Evolutionary conservation across 768 basidiomycete species (phyloP), one percentile per base, ranked within the genome.

Genomic region (Solioccasus polychromus): DNA sequence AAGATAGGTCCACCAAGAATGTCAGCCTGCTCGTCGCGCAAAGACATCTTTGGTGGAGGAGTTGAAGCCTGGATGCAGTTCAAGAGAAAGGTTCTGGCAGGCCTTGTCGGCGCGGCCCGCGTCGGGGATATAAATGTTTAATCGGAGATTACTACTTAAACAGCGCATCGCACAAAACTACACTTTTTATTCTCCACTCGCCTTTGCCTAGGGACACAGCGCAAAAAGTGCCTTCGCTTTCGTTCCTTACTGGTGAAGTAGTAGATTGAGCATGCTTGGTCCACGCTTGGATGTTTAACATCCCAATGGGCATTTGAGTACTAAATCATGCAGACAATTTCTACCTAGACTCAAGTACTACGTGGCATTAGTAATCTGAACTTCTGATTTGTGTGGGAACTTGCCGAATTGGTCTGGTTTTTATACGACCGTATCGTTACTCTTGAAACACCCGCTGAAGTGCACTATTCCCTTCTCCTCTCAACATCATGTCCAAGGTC

Each of bases 141-240:
- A 49, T 51, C 62, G 61, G 61, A 57, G 62, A 15, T 52, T 29
- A 34, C 6, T 25, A 26, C 14, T 8, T 31, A 5, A 12, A 15
- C n/a, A n/a, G n/a, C n/a, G n/a, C n/a, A n/a, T n/a, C n/a, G n/a
- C n/a, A n/a, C n/a, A n/a, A n/a, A n/a, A n/a, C n/a, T n/a, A n/a
- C n/a, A n/a, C n/a, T n/a, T n/a, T n/a, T n/a, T n/a, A n/a, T n/a
- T n/a, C n/a, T n/a, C 85, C 85, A 86, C 82, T 71, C 71, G 71
- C 81, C 70, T 64, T 70, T 76, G 84, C 84, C 85, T 84, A 78
- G 85, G 77, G 71, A 85, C 85, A 88, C 67, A 74, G 85, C 82
- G 61, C 53, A 62, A 67, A 49, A 55, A n/a, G n/a, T n/a, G n/a
- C n/a, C n/a, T n/a, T n/a, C 83, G 84, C 85, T 79, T 76, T 88